These are phyloP conservation scores for Cinnamomum chago DNA, from an alignment of 164 flowering plant genomes.

Conservation along the genomic window DNA sequence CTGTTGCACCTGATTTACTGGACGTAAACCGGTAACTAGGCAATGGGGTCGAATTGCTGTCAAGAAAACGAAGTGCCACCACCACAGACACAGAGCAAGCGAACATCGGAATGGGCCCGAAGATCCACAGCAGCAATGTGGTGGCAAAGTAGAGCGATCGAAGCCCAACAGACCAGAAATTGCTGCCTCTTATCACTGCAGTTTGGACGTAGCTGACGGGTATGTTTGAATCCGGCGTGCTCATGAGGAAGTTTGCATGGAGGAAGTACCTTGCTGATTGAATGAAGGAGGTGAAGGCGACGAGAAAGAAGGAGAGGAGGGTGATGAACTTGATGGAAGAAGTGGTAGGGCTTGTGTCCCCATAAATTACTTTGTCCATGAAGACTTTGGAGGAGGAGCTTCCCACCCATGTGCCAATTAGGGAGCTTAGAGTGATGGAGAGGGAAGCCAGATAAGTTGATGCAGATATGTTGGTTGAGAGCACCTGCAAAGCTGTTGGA, in stretches of 20 bases:
- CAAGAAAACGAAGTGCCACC: slow-evolving; percentile 30
- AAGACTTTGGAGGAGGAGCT: slow-evolving; percentile 35
- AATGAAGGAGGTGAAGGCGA: slow-evolving; percentile 53
- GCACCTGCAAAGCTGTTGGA: slow-evolving; percentile 33
- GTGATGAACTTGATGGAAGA: slow-evolving; percentile 47
- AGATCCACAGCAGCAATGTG: slow-evolving; percentile 46
- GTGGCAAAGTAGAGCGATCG: slow-evolving; percentile 50
- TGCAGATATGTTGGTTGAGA: slow-evolving; percentile 42
- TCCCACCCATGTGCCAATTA: slow-evolving; percentile 64
- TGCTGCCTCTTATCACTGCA: slow-evolving; percentile 45
- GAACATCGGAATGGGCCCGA: slow-evolving; percentile 62
- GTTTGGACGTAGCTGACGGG: slow-evolving; percentile 37
- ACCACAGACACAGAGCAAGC: slow-evolving; percentile 36
- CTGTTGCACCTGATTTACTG: not conserved
- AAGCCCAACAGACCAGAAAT: slow-evolving; percentile 53
- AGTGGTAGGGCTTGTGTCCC: slow-evolving; percentile 40
- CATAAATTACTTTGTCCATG: slow-evolving; percentile 36
- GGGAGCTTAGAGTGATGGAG: slow-evolving; percentile 46
- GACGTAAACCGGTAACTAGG: slow-evolving; percentile 13
- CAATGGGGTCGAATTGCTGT: slow-evolving; percentile 33
- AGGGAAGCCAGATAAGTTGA: slow-evolving; percentile 46
- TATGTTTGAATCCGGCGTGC: slow-evolving; percentile 43
- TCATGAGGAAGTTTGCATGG: slow-evolving; percentile 58
- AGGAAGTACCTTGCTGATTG: slow-evolving; percentile 48
- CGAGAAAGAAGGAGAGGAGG: slow-evolving; percentile 44